Percentiles rank a stretch among this genome's conserved stretches.
These are phyloP conservation scores for Uronychia binucleata DNA, from an alignment of 73 alveolate genomes.

Conservation along the genomic window DNA sequence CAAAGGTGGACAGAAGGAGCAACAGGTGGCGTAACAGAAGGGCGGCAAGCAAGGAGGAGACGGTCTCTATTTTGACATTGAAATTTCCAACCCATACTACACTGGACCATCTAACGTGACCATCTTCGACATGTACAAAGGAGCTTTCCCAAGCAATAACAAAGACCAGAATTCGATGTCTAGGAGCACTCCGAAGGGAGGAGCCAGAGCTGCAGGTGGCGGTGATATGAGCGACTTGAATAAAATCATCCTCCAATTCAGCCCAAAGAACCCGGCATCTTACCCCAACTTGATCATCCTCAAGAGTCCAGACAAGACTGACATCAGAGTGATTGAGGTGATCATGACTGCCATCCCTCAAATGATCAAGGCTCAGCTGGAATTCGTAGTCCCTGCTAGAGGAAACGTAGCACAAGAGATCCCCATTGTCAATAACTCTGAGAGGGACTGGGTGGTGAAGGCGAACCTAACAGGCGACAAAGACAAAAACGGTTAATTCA, in stretches of 20 bases:
- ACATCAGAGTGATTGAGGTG: slow-evolving; percentile 94
- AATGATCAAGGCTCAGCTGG: slow-evolving; percentile 93
- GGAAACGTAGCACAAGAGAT: slow-evolving; percentile 91
- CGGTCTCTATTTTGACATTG: slow-evolving; percentile 51
- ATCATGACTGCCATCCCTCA: slow-evolving; percentile 95
- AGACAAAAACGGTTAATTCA: slow-evolving; percentile 44
- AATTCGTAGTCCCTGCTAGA: slow-evolving; percentile 95
- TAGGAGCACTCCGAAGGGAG: slow-evolving; percentile 21
- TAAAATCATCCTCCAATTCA: slow-evolving; percentile 43
- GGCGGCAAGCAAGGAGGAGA: slow-evolving; percentile 37
- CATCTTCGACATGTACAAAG: slow-evolving; percentile 42
- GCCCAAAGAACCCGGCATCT: slow-evolving; percentile 84
- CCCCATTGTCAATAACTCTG: slow-evolving; percentile 96
- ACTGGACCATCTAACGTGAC: slow-evolving; percentile 56
- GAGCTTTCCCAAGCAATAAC: slow-evolving; percentile 1
- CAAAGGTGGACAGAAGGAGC: slow-evolving; percentile 28
- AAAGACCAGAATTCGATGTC: neutral
- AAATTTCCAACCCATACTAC: slow-evolving; percentile 59
- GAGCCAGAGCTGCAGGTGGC: slow-evolving; percentile 35
- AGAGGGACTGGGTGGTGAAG: slow-evolving; percentile 94
- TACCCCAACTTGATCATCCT: slow-evolving; percentile 77
- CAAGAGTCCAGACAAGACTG: slow-evolving; percentile 82
- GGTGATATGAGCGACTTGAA: slow-evolving; percentile 40
- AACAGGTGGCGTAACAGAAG: neutral
- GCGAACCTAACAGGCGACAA: slow-evolving; percentile 63